phyloP scores from a whole-genome alignment of 2,329 filamentous ascomycete genomes.

The Shiraia sp. region DNA sequence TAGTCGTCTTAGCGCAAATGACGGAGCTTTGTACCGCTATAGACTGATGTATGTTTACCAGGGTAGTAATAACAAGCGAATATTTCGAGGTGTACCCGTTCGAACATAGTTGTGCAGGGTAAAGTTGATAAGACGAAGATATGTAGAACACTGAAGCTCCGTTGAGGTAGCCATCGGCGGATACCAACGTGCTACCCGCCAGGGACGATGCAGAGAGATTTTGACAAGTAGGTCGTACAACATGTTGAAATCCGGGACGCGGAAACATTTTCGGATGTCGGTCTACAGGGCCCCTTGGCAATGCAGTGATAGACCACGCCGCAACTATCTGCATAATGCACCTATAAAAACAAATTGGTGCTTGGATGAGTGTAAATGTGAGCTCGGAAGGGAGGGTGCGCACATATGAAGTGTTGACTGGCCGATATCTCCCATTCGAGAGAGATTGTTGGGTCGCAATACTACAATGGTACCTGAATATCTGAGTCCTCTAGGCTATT shows the following conservation, averaged over 20 bases:
- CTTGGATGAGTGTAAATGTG: no score
- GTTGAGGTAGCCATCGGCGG: slow-evolving; percentile 1
- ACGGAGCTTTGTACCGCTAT: slow-evolving; percentile 9
- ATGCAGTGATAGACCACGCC: not conserved
- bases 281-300: not conserved
- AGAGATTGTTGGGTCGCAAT: no score
- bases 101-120: slow-evolving; percentile 5
- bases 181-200: slow-evolving; percentile 9
- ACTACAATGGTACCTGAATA: no score
- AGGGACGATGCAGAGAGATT: slow-evolving; percentile 19
- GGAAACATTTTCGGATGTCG: not conserved
- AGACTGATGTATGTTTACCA: slow-evolving; percentile 1
- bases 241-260: slow-evolving; percentile 1
- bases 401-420: no score
- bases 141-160: slow-evolving; percentile 2
- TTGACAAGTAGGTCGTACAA: slow-evolving; percentile 31
- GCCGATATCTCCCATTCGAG: no score
- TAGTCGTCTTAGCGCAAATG: slow-evolving; percentile 10
- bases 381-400: no score
- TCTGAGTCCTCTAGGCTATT: no score
- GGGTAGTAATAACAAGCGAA: not conserved
- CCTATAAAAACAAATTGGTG: no score
- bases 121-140: slow-evolving; percentile 1
- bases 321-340: not conserved
- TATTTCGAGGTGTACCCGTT: not conserved